Conservation (phyloP, 345 rosid genomes). For the Pugionium dolabratum region DNA sequence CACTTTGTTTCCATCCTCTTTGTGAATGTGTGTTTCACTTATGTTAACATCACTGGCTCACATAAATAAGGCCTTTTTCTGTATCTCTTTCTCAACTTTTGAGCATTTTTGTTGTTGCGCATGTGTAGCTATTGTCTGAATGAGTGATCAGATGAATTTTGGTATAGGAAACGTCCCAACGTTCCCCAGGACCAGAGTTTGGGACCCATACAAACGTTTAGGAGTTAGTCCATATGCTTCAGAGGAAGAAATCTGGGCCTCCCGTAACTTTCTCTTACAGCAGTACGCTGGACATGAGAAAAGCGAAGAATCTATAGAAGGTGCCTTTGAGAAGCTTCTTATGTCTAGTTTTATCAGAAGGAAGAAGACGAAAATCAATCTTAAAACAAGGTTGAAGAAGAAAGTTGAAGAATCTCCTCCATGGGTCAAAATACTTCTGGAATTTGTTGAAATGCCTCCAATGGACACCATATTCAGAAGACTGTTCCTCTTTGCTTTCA, state of each 20-base stretch:
- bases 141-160: neutral
- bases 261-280: slow-evolving; percentile 85
- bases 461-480: slow-evolving; percentile 79
- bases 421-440: slow-evolving; percentile 70
- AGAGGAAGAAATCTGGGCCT: slow-evolving; percentile 91
- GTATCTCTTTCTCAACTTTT: neutral
- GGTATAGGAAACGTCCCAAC: slow-evolving; percentile 58
- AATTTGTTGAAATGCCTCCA: slow-evolving; percentile 78
- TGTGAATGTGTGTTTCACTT: too few species aligned
- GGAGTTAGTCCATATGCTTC: slow-evolving; percentile 76
- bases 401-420: slow-evolving; percentile 96
- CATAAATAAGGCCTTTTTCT: too few species aligned
- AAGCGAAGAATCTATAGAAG: slow-evolving; percentile 89
- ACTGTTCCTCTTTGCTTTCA: slow-evolving; percentile 87
- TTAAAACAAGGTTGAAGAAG: slow-evolving; percentile 78
- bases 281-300: slow-evolving; percentile 88
- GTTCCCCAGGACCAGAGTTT: slow-evolving; percentile 65
- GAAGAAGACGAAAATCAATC: slow-evolving; percentile 79
- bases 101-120: neutral
- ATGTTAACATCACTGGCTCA: too few species aligned
- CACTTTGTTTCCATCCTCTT: too few species aligned
- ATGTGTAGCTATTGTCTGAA: neutral
- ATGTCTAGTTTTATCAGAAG: slow-evolving; percentile 72
- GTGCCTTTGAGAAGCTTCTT: slow-evolving; percentile 86
- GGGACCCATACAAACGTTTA: slow-evolving; percentile 89